Percentiles rank a stretch among this genome's conserved stretches.
phyloP scores from a whole-genome alignment of 2,329 filamentous ascomycete genomes.

The Xylaria sp. region DNA sequence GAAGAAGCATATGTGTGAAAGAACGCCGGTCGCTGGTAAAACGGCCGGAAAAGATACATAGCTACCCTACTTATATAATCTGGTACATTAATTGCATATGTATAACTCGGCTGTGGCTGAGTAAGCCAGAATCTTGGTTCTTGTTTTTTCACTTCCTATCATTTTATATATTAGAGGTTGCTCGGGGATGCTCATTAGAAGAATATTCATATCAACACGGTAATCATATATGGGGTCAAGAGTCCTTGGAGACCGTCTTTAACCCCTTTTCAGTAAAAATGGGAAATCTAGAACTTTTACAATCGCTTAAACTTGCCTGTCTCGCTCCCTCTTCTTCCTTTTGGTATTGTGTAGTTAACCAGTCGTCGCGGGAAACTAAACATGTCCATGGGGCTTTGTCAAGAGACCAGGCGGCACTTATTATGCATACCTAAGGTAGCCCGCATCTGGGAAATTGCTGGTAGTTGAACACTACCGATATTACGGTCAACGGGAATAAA shows the following conservation, averaged over 20 bases:
- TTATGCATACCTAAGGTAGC: too few species aligned
- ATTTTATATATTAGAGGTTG: background rate
- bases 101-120: background rate
- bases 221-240: background rate
- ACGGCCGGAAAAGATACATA: constrained; percentile 27
- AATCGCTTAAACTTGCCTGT: too few species aligned
- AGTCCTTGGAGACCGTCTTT: background rate
- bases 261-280: background rate
- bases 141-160: background rate
- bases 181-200: background rate
- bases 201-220: background rate
- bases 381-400: too few species aligned
- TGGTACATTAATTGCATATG: constrained; percentile 27
- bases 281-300: background rate
- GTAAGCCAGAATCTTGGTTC: background rate
- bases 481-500: too few species aligned
- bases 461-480: too few species aligned
- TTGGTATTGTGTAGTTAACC: background rate
- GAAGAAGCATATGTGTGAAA: constrained; percentile 29
- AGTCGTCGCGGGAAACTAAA: background rate
- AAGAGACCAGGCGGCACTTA: too few species aligned
- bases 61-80: constrained; percentile 27
- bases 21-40: constrained; percentile 19
- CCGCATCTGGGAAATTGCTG: too few species aligned
- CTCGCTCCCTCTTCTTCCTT: background rate